Evolutionary conservation across 805 yeast species (phyloP), one percentile per base, ranked within the genome.

Genomic region (Teunomyces atbi): DNA sequence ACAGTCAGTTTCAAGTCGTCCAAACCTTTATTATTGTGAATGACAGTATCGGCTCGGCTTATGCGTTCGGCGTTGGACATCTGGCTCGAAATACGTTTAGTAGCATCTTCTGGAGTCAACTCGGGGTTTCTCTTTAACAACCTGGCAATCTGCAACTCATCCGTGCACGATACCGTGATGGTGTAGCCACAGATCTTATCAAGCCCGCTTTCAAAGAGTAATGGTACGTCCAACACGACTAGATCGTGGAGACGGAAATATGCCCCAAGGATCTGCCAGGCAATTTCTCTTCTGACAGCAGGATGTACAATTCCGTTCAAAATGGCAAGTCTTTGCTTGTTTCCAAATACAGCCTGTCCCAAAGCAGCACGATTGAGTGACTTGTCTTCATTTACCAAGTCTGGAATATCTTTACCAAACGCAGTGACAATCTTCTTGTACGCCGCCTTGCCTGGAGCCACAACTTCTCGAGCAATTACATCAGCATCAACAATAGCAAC

Each of bases 281-380:
- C 61, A 58, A 92, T 89, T 39, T 80, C 86, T 52, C 76, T 69
- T 38, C 84, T 76, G 1, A 94, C 91, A 5, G 89, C 92, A 0
- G 97, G 96, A 60, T 94, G 99, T 0, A 91, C 88, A 10, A 94
- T 82, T 3, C 75, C 59, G 60, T 94, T 94, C 51, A 94, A 71
- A 15, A 66, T 70, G 45, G 68, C 61, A 36, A 94, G 68, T 43
- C 82, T 84, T 8, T 69, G 72, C 32, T 71, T 79, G 57, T 88
- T 74, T 0, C 82, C 84, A 66, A 94, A 94, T 1, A 92, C 94
- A 46, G 83, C 79, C 39, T 72, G 68, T 0, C 99, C 98, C 41
- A 94, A 69, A 1, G 80, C 89, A 0, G 82, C 74, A 36, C 99
- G 71, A 59, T 92, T 87, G 45, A 89, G 64, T 2, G 71, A 45